Base-by-base conservation (phyloP, 2,329 filamentous ascomycete genomes). In the Bipolaris bicolor region DNA sequence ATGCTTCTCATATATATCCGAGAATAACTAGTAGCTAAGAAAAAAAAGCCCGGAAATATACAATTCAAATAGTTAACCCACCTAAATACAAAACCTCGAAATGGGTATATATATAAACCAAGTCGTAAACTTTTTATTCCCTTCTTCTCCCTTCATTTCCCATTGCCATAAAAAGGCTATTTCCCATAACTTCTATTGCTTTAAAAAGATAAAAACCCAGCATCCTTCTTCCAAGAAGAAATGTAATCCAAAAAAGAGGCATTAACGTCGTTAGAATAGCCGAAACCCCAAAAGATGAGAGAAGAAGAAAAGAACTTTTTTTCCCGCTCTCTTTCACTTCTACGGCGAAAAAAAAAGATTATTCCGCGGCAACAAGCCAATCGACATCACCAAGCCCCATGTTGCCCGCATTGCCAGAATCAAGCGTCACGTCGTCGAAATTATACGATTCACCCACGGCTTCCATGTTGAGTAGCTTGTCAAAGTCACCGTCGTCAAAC, bases 401-500 rank as follows among this genome's bases (percentile, higher is more conserved):
- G 24, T 56, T 57, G 13, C 43, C 37, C 20, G 7, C 18, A 40
- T 22, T 16, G 3, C 41, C 43, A 1, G 24, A 47, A 10, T 72
- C 68, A 5, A 74, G 44, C 34, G 55, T 58, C 2, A 57, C 47
- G 13, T 74, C 73, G 24, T 76, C 71, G 33, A 74, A 75, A 37
- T 60, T 71, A 49, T 75, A 77, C 9, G 71, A 62, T 63, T 76
- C 76, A 41, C 74, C 75, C 43, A 77, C 74, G 3, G 69, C 76
- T 56, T 78, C 76, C 40, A 78, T 58, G 52, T 78, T 78, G n/a
- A 78, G 53, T 20, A 78, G 57, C 7, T 63, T 66, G 31, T 78
- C 76, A 26, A 78, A 78, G 24, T 78, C 76, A 20, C 74, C 75
- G 10, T 77, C 72, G 46, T 77, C 74, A 22, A 77, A 77, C 15